Percentiles rank a stretch among this genome's conserved stretches.
phyloP scores from a whole-genome alignment of 2,329 filamentous ascomycete species.

The Lasiodiplodia hormozganensis region DNA sequence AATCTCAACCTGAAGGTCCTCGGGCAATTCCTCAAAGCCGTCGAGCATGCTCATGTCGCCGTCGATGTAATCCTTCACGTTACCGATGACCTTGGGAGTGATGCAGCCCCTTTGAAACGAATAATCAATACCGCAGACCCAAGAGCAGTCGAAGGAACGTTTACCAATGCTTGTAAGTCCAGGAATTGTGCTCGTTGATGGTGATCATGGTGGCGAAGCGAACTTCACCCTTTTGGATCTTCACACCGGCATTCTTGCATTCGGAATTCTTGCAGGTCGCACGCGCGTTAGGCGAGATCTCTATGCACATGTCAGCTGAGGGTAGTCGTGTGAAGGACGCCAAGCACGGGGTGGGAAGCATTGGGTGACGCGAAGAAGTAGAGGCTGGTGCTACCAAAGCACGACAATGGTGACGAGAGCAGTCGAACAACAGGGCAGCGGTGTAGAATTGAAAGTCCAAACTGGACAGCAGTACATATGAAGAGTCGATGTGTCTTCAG shows the following conservation, averaged over 20 bases:
- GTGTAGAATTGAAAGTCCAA: too few species aligned
- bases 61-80: slow-evolving; percentile 66
- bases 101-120: slow-evolving; percentile 77
- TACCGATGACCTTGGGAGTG: slow-evolving; percentile 74
- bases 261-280: slow-evolving; percentile 75
- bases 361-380: background rate
- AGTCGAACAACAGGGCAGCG: background rate
- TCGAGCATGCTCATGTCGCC: slow-evolving; percentile 73
- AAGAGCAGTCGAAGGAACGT: slow-evolving; percentile 34
- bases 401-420: background rate
- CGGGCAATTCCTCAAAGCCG: slow-evolving; percentile 78
- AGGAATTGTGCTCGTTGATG: slow-evolving; percentile 66
- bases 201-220: slow-evolving; percentile 78
- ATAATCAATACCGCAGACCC: slow-evolving; percentile 31
- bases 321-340: background rate
- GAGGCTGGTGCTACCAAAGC: background rate
- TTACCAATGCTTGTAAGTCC: slow-evolving; percentile 88
- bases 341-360: background rate
- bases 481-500: too few species aligned
- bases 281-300: slow-evolving; percentile 72
- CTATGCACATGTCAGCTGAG: slow-evolving; percentile 53
- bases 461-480: too few species aligned
- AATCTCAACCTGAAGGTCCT: slow-evolving; percentile 76
- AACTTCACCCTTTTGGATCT: slow-evolving; percentile 80
- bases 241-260: slow-evolving; percentile 73